A percentile compares a stretch with the other conserved stretches of the same genome.
These are phyloP conservation scores for Penicillium sp. DNA, from an alignment of 2,329 filamentous ascomycete genomes.

Conservation along the genomic window DNA sequence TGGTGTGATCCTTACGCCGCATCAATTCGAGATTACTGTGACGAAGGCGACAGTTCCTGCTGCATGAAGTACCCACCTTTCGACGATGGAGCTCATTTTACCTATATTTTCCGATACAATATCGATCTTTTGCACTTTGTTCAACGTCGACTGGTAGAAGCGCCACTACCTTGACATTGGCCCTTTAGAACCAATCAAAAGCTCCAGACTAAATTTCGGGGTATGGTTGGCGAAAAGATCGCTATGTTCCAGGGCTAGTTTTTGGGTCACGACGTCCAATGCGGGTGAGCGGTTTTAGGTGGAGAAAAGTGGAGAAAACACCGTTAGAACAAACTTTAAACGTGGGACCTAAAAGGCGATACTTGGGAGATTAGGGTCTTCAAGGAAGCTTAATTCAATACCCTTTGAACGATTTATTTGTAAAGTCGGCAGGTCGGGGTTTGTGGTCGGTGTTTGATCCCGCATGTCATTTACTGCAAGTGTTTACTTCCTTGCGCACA, in stretches of 20 bases:
- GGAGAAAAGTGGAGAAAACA: not conserved
- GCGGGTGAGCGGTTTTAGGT: not conserved
- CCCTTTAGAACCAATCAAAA: not conserved
- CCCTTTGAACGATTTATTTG: not conserved
- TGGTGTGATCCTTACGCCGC: constrained; percentile 9
- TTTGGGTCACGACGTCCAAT: not conserved
- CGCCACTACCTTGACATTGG: not conserved
- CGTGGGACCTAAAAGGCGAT: not conserved
- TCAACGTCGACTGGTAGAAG: constrained; percentile 6
- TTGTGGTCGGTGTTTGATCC: not conserved
- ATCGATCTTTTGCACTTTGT: constrained; percentile 14
- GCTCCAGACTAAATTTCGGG: too few relatives aligned
- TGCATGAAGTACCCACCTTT: constrained; percentile 2
- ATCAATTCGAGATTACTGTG: constrained; percentile 14
- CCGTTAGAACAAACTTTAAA: not conserved
- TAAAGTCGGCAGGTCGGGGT: not conserved
- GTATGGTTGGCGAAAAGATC: not conserved
- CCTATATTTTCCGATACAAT: constrained; percentile 17
- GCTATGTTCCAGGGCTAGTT: not conserved
- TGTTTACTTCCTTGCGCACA: not conserved
- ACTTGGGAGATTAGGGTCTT: not conserved
- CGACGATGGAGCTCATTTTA: constrained; percentile 5
- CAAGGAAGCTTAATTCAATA: not conserved
- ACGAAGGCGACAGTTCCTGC: constrained; percentile 10
- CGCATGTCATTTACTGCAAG: not conserved